phyloP scores from a whole-genome alignment of 2,329 filamentous ascomycete species.

The Pyrenochaeta sp. region DNA sequence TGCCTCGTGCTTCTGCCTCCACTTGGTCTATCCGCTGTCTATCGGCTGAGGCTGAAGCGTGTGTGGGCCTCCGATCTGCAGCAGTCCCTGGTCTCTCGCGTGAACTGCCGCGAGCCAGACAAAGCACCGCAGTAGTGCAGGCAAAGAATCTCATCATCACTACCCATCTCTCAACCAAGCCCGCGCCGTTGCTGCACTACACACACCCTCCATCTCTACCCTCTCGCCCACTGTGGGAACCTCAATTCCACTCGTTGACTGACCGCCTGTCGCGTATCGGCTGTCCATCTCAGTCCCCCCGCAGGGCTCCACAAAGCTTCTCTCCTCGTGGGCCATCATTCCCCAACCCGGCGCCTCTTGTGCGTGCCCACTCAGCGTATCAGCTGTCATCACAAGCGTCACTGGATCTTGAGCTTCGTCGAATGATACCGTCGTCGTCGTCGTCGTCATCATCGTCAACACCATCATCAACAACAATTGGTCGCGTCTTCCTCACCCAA shows the following conservation, averaged over 20 bases:
- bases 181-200: constrained; percentile 24
- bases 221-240: constrained; percentile 27
- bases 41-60: constrained; percentile 49
- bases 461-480: constrained; percentile 35
- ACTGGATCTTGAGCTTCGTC: constrained; percentile 35
- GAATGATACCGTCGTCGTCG: constrained; percentile 34
- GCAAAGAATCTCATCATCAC: constrained; percentile 22
- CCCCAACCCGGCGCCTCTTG: constrained; percentile 33
- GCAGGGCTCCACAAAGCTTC: constrained; percentile 48
- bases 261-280: constrained; percentile 29
- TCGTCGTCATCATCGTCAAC: neutral
- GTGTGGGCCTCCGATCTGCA: constrained; percentile 48
- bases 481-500: constrained; percentile 35
- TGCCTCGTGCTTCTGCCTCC: constrained; percentile 44
- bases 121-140: constrained; percentile 34
- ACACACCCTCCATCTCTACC: constrained; percentile 19
- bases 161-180: constrained; percentile 24
- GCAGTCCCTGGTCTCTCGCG: constrained; percentile 44
- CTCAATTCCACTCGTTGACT: constrained; percentile 28
- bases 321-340: constrained; percentile 34
- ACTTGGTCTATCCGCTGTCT: constrained; percentile 44
- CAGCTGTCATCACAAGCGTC: constrained; percentile 35
- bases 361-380: constrained; percentile 34
- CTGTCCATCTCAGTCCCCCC: constrained; percentile 37
- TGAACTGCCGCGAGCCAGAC: constrained; percentile 42